Conservation (phyloP, 2,329 filamentous ascomycete genomes). For the Apiospora hydei region DNA sequence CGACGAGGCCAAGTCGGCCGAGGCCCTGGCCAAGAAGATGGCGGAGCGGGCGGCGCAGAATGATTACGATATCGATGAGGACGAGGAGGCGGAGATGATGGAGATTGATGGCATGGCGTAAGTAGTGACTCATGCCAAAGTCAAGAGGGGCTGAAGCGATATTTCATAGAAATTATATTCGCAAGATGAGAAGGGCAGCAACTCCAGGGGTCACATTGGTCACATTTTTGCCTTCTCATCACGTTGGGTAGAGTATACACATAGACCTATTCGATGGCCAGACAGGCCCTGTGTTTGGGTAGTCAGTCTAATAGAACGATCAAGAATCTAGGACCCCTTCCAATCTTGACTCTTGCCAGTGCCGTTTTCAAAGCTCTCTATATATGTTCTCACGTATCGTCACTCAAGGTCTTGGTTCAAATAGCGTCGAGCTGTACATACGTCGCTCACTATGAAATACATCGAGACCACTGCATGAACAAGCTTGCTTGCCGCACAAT, state of each 20-base stretch:
- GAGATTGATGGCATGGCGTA: constrained; percentile 42
- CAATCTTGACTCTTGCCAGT: too few relatives aligned
- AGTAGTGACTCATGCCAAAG: neutral
- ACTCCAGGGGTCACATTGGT: neutral
- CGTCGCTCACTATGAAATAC: neutral
- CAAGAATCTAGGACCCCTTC: too few relatives aligned
- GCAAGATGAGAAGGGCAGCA: neutral
- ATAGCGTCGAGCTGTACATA: neutral
- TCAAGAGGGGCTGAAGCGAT: neutral
- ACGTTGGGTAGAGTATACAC: neutral
- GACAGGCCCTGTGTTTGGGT: too few relatives aligned
- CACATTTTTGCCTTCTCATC: neutral
- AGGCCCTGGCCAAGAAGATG: constrained; percentile 39
- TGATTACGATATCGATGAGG: constrained; percentile 61
- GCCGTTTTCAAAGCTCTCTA: neutral
- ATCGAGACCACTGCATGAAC: neutral
- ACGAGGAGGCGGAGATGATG: constrained; percentile 64
- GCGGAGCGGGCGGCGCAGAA: constrained; percentile 40
- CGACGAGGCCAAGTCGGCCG: constrained; percentile 48
- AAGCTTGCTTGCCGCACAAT: neutral
- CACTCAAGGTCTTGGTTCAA: too few relatives aligned
- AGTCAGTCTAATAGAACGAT: too few relatives aligned
- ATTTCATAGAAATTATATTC: neutral
- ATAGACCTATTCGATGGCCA: too few relatives aligned
- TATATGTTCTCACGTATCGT: neutral